A percentile compares a stretch with the other conserved stretches of the same genome.
These are phyloP conservation scores for Candida methanosorbosa DNA, from an alignment of 805 yeast species.

Conservation along the genomic window DNA sequence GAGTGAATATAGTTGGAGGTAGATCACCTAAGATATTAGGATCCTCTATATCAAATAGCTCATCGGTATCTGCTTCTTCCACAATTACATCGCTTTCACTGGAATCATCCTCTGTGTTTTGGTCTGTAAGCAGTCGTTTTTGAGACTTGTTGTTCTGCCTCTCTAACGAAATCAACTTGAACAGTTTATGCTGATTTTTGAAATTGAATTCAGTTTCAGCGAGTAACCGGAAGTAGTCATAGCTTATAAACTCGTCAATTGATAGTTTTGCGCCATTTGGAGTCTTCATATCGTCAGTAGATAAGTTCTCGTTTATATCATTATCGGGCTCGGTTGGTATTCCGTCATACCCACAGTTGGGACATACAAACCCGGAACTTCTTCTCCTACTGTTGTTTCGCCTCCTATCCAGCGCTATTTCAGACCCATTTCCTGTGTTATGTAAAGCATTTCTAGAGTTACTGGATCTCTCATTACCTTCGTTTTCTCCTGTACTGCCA, in stretches of 20 bases:
- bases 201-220: not conserved
- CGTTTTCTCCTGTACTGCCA: too few species aligned
- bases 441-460: too few species aligned
- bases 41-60: slow-evolving; percentile 4
- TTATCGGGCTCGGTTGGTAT: too few species aligned
- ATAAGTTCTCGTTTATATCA: not conserved
- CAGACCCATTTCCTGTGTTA: too few species aligned
- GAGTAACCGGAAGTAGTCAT: slow-evolving; percentile 1
- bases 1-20: slow-evolving; percentile 51
- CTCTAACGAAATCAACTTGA: not conserved
- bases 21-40: slow-evolving; percentile 3
- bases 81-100: not conserved
- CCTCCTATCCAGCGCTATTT: too few species aligned
- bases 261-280: slow-evolving; percentile 3
- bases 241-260: slow-evolving; percentile 1
- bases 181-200: not conserved
- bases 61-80: not conserved
- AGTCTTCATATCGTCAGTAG: not conserved
- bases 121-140: slow-evolving; percentile 8
- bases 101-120: slow-evolving; percentile 1
- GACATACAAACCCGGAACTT: slow-evolving; percentile 14
- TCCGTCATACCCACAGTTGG: slow-evolving; percentile 21
- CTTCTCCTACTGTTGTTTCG: not conserved
- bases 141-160: too few species aligned
- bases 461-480: too few species aligned